Base-by-base conservation (phyloP, 352 stramenopile genomes). In the Plasmopara viticola region DNA sequence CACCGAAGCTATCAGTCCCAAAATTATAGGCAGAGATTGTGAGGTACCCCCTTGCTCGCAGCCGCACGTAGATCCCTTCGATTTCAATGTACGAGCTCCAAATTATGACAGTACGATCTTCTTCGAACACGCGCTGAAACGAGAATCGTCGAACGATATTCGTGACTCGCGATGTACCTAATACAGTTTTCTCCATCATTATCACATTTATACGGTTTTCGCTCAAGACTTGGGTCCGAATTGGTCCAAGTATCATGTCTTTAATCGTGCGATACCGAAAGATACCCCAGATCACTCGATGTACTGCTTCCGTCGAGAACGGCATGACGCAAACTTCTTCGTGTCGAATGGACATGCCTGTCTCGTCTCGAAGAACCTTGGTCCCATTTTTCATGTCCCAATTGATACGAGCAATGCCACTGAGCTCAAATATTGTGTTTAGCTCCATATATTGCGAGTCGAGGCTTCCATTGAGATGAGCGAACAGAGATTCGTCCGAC, bases 61-160 rank as follows among this genome's bases (percentile, higher is more conserved):
- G 51, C 20, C 66, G 56, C 55, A 75, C 55, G 37, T 62, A 67
- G n/a, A 78, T 47, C 0, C 68, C 68, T 5, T 67, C 48, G 8
- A 67, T 66, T 50, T 78, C 68, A 12, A 72, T 44, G 38, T 63
- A 60, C 2, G 53, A 60, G 20, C 48, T 63, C 68, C 68, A 78
- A 14, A 74, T 25, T 2, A 61, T 39, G 8, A 63, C 59, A 0
- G 44, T 40, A 2, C 59, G 65, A 30, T 63, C 17, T 1, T 58
- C 40, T 35, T 71, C 49, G 14, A 64, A 49, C 17, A 68, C 60
- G 4, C 60, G 63, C 2, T 56, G 60, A 33, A 66, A 58, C 2
- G 68, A 47, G 9, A 69, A 56, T 20, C 56, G 63, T 18, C 53
- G 48, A 14, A 64, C 51, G 35, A 71, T 53, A 10, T 53, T 62